phyloP scores from a whole-genome alignment of 371 early-diverging fungal species.

The Lichtheimia ornata region DNA sequence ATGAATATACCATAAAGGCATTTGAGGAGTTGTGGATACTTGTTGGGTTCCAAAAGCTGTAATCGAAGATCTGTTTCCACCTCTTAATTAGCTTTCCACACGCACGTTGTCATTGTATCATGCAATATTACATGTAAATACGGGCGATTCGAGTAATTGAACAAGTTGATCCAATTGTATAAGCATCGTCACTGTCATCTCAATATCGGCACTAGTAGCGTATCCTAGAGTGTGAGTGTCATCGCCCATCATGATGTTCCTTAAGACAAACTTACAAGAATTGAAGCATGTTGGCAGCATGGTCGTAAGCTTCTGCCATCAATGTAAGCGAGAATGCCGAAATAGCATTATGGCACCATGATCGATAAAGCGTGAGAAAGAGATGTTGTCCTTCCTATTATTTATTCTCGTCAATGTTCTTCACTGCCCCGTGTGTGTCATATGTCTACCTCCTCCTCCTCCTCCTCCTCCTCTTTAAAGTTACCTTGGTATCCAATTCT shows the following conservation, averaged over 20 bases:
- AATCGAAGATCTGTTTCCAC: conserved; percentile 66
- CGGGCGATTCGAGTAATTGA: conserved; percentile 90
- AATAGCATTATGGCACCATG: conserved; percentile 92
- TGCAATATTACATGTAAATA: conserved; percentile 78
- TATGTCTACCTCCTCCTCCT: too few relatives aligned
- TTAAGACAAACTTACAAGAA: conserved; percentile 60
- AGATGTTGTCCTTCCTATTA: conserved; percentile 64
- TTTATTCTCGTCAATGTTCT: too few relatives aligned
- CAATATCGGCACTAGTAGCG: conserved; percentile 73
- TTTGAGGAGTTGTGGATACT: conserved; percentile 80
- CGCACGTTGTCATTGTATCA: conserved; percentile 30
- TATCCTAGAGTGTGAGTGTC: background rate
- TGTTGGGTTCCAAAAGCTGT: conserved; percentile 86
- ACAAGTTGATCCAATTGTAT: conserved; percentile 94
- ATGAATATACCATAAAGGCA: conserved; percentile 90
- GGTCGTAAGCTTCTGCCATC: conserved; percentile 89
- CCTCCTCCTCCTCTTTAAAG: too few relatives aligned
- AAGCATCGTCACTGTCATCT: conserved; percentile 84
- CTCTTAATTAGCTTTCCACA: background rate
- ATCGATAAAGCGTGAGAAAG: conserved; percentile 78
- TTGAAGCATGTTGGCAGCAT: conserved; percentile 73
- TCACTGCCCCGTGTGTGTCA: too few relatives aligned
- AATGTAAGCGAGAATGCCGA: conserved; percentile 86
- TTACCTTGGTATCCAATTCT: conserved; percentile 62
- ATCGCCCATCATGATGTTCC: background rate